Percentiles rank a stretch among this genome's conserved stretches.
Evolutionary conservation across 768 basidiomycete genomes (phyloP).

Genomic region (Mrakia gelida): DNA sequence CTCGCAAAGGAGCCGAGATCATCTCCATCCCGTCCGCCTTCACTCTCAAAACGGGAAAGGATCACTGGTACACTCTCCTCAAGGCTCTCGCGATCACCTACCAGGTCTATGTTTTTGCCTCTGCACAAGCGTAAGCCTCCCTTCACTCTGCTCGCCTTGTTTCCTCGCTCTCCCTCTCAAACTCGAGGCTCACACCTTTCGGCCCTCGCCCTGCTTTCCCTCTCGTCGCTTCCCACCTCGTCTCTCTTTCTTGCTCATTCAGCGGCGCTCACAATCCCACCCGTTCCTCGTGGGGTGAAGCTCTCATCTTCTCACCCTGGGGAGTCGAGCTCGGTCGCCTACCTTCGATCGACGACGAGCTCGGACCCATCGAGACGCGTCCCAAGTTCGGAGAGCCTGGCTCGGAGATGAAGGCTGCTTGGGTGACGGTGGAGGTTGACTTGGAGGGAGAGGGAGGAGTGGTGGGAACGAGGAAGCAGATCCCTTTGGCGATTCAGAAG

Average conservation of each 20-base stretch:
- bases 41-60: slow-evolving; percentile 41
- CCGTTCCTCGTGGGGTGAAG: slow-evolving; percentile 42
- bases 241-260: background rate
- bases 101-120: slow-evolving; percentile 41
- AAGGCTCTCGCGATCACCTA: slow-evolving; percentile 39
- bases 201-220: background rate
- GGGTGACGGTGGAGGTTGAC: slow-evolving; percentile 38
- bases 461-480: slow-evolving; percentile 36
- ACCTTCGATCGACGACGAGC: slow-evolving; percentile 37
- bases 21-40: slow-evolving; percentile 42
- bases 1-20: slow-evolving; percentile 37
- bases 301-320: slow-evolving; percentile 42
- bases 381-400: slow-evolving; percentile 24
- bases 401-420: slow-evolving; percentile 34
- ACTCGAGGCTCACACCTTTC: too few relatives aligned
- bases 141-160: background rate
- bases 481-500: slow-evolving; percentile 40
- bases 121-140: slow-evolving; percentile 37
- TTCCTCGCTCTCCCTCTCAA: background rate
- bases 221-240: background rate
- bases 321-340: slow-evolving; percentile 39
- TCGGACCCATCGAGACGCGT: background rate
- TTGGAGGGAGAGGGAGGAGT: slow-evolving; percentile 28
- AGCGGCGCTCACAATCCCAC: slow-evolving; percentile 38
- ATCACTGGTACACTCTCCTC: slow-evolving; percentile 40